phyloP scores from a whole-genome alignment of 495 filamentous ascomycete genomes.

The Neurospora tetrasperma region DNA sequence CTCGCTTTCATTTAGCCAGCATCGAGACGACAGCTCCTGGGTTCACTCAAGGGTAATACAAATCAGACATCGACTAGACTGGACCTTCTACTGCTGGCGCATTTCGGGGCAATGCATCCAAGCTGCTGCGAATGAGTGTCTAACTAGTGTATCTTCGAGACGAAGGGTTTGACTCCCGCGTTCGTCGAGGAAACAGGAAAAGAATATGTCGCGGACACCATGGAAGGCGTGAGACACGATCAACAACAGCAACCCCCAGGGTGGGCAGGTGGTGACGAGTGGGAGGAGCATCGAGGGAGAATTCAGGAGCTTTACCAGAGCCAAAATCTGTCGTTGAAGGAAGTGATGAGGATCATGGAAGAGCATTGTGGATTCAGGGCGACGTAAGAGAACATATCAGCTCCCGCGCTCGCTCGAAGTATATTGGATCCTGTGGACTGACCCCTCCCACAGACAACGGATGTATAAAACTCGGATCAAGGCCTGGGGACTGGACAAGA shows the following conservation, averaged over 20 bases:
- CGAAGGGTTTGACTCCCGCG: background rate
- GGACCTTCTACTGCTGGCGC: background rate
- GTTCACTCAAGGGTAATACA: background rate
- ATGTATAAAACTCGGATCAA: slow-evolving; percentile 31
- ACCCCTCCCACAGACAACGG: slow-evolving; percentile 12
- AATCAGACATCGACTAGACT: background rate
- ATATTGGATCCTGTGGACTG: background rate
- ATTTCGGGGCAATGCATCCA: background rate
- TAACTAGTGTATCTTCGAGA: background rate
- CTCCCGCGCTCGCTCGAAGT: slow-evolving; percentile 8
- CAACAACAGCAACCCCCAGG: background rate
- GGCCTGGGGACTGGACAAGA: slow-evolving; percentile 28
- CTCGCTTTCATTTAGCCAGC: background rate
- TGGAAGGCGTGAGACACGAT: background rate
- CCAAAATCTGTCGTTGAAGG: slow-evolving; percentile 22
- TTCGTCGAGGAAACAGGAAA: background rate
- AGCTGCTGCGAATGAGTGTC: background rate
- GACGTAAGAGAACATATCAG: slow-evolving; percentile 18
- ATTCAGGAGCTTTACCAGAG: slow-evolving; percentile 28
- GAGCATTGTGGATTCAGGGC: slow-evolving; percentile 21
- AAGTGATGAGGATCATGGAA: slow-evolving; percentile 29
- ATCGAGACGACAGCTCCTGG: background rate
- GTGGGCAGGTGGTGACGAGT: slow-evolving; percentile 15
- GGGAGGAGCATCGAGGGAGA: slow-evolving; percentile 9
- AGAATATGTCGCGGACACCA: background rate